Conservation (phyloP, 2,329 filamentous ascomycete genomes). For the Talaromyces rugulosus region DNA sequence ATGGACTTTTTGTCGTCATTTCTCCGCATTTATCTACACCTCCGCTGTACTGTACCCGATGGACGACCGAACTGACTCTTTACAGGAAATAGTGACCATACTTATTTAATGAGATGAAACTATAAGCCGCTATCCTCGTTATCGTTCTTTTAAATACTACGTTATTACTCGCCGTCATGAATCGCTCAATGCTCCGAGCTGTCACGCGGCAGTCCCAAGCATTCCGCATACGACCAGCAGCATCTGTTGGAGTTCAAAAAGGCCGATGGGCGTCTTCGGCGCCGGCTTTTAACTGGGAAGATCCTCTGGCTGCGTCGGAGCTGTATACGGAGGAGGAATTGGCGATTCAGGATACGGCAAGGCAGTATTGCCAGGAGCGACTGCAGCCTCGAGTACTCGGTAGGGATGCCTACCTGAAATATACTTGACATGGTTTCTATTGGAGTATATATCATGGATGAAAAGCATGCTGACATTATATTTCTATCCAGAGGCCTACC, state of each 20-base stretch:
- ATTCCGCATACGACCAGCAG: conserved; percentile 12
- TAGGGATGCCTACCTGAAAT: conserved; percentile 41
- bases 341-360: conserved; percentile 83
- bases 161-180: conserved; percentile 21
- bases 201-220: conserved; percentile 24
- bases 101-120: neutral
- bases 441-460: neutral
- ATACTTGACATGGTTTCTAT: neutral
- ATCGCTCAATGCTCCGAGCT: conserved; percentile 27
- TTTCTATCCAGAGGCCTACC: conserved; percentile 66
- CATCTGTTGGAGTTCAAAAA: conserved; percentile 10
- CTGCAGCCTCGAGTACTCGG: conserved; percentile 81
- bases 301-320: conserved; percentile 71
- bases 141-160: no score
- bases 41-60: neutral
- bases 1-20: neutral
- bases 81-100: neutral
- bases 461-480: neutral
- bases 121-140: neutral
- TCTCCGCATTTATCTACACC: neutral
- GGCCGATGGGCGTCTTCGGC: conserved; percentile 31
- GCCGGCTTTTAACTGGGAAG: conserved; percentile 80
- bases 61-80: neutral
- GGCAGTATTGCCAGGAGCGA: conserved; percentile 89
- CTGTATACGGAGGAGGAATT: conserved; percentile 86